Percentiles rank a stretch among this genome's conserved stretches.
phyloP scores from a whole-genome alignment of 2,329 filamentous ascomycete species.

The Didymella lethalis region DNA sequence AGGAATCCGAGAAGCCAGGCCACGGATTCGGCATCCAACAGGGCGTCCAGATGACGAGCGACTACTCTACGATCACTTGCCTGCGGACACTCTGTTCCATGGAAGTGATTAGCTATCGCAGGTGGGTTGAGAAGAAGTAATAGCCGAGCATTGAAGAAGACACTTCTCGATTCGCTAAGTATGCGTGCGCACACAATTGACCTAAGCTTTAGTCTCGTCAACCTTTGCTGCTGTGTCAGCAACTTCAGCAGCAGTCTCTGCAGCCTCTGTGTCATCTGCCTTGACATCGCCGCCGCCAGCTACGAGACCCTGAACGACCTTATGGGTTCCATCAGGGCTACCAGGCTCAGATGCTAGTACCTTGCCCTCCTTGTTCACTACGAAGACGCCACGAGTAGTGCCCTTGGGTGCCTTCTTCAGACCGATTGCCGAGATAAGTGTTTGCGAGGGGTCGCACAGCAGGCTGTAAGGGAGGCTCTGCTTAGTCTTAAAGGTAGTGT shows the following conservation, averaged over 20 bases:
- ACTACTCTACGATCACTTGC: background rate
- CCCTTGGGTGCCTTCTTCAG: constrained; percentile 84
- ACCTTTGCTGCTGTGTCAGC: constrained; percentile 56
- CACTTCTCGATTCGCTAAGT: background rate
- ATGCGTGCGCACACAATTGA: background rate
- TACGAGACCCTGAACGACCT: constrained; percentile 75
- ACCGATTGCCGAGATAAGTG: constrained; percentile 85
- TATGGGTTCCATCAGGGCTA: constrained; percentile 78
- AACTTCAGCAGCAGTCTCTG: constrained; percentile 54
- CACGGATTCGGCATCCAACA: background rate
- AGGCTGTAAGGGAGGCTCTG: constrained; percentile 88
- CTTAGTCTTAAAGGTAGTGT: constrained; percentile 91
- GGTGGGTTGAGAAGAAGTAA: too few relatives aligned
- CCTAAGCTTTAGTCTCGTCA: constrained; percentile 37
- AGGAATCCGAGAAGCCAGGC: background rate
- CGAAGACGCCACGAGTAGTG: constrained; percentile 86
- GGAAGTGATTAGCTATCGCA: too few relatives aligned
- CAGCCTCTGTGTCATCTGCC: constrained; percentile 39
- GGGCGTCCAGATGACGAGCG: background rate
- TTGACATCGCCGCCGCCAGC: constrained; percentile 40
- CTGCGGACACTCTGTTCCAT: too few relatives aligned
- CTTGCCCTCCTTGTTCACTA: constrained; percentile 82
- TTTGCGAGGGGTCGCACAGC: constrained; percentile 79
- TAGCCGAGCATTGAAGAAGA: background rate
- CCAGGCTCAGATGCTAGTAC: constrained; percentile 78